Base-by-base conservation (phyloP, 805 yeast genomes). In the Henningerozyma blattae region DNA sequence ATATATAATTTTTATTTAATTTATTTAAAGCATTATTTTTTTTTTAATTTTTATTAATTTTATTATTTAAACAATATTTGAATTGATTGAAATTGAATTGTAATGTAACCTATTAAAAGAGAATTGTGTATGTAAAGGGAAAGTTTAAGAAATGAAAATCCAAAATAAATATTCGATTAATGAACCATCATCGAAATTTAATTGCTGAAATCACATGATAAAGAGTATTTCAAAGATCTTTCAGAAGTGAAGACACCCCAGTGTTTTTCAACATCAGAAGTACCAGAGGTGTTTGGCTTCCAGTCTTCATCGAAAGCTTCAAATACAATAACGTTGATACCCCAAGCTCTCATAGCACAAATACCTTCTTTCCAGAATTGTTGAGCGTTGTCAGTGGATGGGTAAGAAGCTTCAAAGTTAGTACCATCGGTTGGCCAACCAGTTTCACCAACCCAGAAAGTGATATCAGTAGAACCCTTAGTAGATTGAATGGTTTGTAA, bases 221-320 rank as follows among this genome's bases (percentile, higher is more conserved):
- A 51, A 27, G 61, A 47, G 47, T 64, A 72, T 54, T 73, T 73
- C 47, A 62, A 53, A 28, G 52, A 47, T 49, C 65, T 52, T 44
- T 65, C 59, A 38, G 69, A 46, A 46, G 73, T 77, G 66, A 77
- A 83, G 39, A 84, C 80, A 68, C 97, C 97, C 95, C 95, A 89
- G 70, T 85, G 76, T 59, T 80, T 75, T 70, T 89, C 97, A 44
- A 84, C 95, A 50, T 74, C 81, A 43, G 77, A 64, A 40, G 86
- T 76, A 48, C 87, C 94, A 37, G 91, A 78, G 38, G 94, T 75
- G 57, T 73, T 73, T 49, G 95, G 95, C 70, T 89, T 89, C 95
- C 96, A 89, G 41, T 80, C 70, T 70, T 89, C 97, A 59, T 89
- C 97, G 48, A 79, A 80, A 30, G 95, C 95, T 71, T 89, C 97